These are phyloP conservation scores for Butyriboletus loyo DNA, from an alignment of 768 basidiomycete species.

Conservation along the genomic window DNA sequence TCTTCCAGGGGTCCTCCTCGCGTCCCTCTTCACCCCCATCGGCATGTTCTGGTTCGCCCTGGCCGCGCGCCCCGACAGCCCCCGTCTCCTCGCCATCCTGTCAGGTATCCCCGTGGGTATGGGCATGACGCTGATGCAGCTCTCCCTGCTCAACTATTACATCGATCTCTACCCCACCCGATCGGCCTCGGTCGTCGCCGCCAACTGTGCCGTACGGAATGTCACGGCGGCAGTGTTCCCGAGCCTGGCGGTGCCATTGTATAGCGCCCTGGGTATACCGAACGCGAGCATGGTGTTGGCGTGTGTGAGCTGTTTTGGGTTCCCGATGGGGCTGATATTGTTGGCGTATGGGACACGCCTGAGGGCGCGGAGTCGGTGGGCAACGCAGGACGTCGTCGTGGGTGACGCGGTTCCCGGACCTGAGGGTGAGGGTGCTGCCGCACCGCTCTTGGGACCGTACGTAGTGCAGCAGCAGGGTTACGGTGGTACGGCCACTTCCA, in stretches of 20 bases:
- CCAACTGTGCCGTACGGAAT: constrained; percentile 26
- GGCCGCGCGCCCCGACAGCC: constrained; percentile 13
- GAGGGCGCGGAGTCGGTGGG: constrained; percentile 25
- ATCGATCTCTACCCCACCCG: constrained; percentile 30
- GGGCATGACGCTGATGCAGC: constrained; percentile 29
- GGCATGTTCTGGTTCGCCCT: constrained; percentile 30
- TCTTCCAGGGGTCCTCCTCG: constrained; percentile 24
- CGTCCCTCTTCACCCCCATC: constrained; percentile 26
- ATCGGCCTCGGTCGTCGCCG: constrained; percentile 29
- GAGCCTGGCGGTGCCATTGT: constrained; percentile 25
- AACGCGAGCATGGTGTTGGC: constrained; percentile 20
- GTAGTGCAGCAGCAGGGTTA: constrained; percentile 8
- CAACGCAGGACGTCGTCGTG: constrained; percentile 15
- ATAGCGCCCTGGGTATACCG: constrained; percentile 15
- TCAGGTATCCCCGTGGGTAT: constrained; percentile 28
- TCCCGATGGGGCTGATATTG: constrained; percentile 19
- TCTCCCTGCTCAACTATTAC: constrained; percentile 29
- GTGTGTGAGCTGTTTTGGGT: constrained; percentile 22
- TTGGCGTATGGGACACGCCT: constrained; percentile 21
- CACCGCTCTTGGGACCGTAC: constrained; percentile 16
- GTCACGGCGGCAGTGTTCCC: constrained; percentile 20
- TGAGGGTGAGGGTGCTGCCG: not conserved
- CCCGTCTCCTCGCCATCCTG: constrained; percentile 10
- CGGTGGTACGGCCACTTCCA: constrained; percentile 11
- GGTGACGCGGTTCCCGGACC: not conserved